Evolutionary conservation across 768 basidiomycete genomes (phyloP).

Genomic region (Boletus subcaerulescens): DNA sequence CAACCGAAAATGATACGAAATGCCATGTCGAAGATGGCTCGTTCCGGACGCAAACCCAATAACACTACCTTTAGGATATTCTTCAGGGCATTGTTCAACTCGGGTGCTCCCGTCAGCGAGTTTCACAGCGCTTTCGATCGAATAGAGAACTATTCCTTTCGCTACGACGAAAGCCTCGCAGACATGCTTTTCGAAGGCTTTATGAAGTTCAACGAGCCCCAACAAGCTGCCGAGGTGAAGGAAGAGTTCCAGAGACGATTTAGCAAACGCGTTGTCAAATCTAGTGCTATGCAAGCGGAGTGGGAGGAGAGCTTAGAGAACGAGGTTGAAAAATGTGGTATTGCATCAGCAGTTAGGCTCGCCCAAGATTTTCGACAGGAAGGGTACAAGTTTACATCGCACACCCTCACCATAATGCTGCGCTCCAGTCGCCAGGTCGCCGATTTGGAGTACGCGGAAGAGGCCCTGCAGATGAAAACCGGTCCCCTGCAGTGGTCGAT

Average conservation of each 20-base stretch:
- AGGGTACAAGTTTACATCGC: constrained; percentile 32
- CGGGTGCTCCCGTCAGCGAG: constrained; percentile 28
- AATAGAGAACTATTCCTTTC: constrained; percentile 44
- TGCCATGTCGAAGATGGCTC: constrained; percentile 36
- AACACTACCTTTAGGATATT: constrained; percentile 49
- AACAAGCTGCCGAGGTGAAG: constrained; percentile 38
- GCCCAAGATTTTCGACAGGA: constrained; percentile 33
- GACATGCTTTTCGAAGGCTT: constrained; percentile 43
- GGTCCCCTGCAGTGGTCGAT: constrained; percentile 50
- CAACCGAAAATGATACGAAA: constrained; percentile 26
- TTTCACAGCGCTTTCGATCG: constrained; percentile 44
- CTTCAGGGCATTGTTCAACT: constrained; percentile 41
- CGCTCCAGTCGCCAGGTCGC: constrained; percentile 37
- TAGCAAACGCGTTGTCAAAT: constrained; percentile 27
- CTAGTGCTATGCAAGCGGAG: constrained; percentile 26
- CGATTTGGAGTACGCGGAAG: constrained; percentile 43
- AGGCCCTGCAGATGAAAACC: constrained; percentile 39
- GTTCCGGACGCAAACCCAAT: constrained; percentile 40
- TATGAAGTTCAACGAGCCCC: constrained; percentile 35
- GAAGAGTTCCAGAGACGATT: constrained; percentile 37
- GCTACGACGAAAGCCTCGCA: constrained; percentile 43
- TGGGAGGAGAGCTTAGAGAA: constrained; percentile 29
- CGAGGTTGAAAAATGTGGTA: constrained; percentile 33
- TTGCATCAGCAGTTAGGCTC: constrained; percentile 34
- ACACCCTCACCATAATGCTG: constrained; percentile 42